Percentiles rank a stretch among this genome's conserved stretches.
Conservation (phyloP, 176 grass and related monocot genomes). For the Areca catechu region DNA sequence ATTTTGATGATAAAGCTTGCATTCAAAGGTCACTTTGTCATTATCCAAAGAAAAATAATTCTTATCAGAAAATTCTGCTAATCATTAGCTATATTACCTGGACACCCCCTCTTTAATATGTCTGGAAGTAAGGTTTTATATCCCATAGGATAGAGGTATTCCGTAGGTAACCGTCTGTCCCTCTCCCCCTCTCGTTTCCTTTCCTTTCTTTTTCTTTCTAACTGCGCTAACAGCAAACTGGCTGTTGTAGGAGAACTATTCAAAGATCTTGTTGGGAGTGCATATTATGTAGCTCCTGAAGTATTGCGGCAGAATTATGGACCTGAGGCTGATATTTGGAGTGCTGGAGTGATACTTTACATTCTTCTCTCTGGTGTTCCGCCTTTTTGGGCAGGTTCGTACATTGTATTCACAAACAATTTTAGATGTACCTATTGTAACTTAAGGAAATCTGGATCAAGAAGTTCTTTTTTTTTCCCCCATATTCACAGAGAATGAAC, state of each 20-base stretch:
- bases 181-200: too few species aligned
- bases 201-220: too few species aligned
- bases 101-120: too few species aligned
- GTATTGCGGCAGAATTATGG: conserved; percentile 73
- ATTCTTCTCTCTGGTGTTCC: conserved; percentile 97
- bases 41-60: too few species aligned
- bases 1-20: too few species aligned
- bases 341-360: conserved; percentile 94
- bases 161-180: too few species aligned
- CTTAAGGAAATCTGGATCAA: background rate
- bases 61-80: too few species aligned
- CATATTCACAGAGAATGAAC: conserved; percentile 75
- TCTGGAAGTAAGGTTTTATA: too few species aligned
- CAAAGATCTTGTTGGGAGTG: conserved; percentile 97
- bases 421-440: background rate
- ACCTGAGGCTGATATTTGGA: conserved; percentile 95
- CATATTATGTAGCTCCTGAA: conserved; percentile 98
- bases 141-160: too few species aligned
- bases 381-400: conserved; percentile 91
- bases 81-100: too few species aligned
- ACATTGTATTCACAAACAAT: background rate
- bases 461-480: background rate
- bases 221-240: background rate
- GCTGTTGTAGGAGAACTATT: conserved; percentile 54
- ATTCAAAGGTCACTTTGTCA: too few species aligned